A percentile compares a stretch with the other conserved stretches of the same genome.
These are phyloP conservation scores for Pulveroboletus sp. DNA, from an alignment of 768 basidiomycete genomes.

Conservation along the genomic window DNA sequence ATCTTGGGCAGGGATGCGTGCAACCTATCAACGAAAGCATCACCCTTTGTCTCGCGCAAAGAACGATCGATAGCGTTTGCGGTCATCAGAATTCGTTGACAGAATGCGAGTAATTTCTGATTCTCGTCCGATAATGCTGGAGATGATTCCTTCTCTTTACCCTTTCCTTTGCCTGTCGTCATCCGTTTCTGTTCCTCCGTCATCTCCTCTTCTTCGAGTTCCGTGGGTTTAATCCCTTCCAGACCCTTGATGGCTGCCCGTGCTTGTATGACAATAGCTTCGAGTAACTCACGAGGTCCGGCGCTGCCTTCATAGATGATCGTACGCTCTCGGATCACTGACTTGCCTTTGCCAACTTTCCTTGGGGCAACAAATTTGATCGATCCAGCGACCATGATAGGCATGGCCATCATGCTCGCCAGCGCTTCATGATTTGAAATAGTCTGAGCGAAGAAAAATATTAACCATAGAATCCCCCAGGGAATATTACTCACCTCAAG, in stretches of 20 bases:
- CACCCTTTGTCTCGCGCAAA: conserved; percentile 84
- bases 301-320: conserved; percentile 89
- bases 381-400: conserved; percentile 81
- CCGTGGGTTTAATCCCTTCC: conserved; percentile 53
- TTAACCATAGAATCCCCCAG: background rate
- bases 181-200: conserved; percentile 90
- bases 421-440: conserved; percentile 91
- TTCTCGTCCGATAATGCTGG: conserved; percentile 63
- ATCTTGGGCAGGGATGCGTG: conserved; percentile 75
- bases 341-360: conserved; percentile 41
- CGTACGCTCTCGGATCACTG: conserved; percentile 68
- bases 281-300: conserved; percentile 86
- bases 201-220: conserved; percentile 55
- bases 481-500: conserved; percentile 56
- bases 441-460: conserved; percentile 46
- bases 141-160: conserved; percentile 45
- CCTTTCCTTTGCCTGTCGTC: conserved; percentile 64
- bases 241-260: conserved; percentile 87
- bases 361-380: conserved; percentile 60
- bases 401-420: conserved; percentile 96
- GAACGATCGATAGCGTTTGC: conserved; percentile 85
- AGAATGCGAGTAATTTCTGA: conserved; percentile 72
- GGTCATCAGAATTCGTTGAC: conserved; percentile 78
- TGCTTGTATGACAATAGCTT: conserved; percentile 89
- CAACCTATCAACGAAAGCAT: conserved; percentile 76